Percentiles rank a stretch among this genome's conserved stretches.
These are phyloP conservation scores for Cucurbita moschata DNA, from an alignment of 306 rosid genomes.

Conservation along the genomic window DNA sequence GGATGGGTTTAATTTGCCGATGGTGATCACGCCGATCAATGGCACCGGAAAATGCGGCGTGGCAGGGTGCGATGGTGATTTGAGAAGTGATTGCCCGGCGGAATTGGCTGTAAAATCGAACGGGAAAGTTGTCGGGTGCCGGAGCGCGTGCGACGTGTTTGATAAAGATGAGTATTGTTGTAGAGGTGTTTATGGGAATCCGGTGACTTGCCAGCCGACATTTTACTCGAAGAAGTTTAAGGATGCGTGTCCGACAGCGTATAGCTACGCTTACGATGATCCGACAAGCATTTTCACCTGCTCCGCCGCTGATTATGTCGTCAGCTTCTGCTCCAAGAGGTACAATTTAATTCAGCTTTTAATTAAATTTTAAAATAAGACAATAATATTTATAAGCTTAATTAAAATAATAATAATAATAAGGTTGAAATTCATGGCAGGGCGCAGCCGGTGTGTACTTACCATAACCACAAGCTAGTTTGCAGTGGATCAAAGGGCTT, in stretches of 20 bases:
- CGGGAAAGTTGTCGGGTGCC: constrained; percentile 52
- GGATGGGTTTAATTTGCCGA: constrained; percentile 73
- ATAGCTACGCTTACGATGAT: constrained; percentile 89
- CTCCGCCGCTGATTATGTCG: constrained; percentile 45
- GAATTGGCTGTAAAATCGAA: constrained; percentile 36
- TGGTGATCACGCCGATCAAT: constrained; percentile 31
- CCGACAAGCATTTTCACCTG: constrained; percentile 71
- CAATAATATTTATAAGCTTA: too few species aligned
- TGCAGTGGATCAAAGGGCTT: constrained; percentile 54
- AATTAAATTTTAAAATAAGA: too few species aligned
- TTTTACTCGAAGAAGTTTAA: constrained; percentile 71
- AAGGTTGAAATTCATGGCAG: constrained; percentile 15
- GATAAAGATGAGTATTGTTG: constrained; percentile 78
- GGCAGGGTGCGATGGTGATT: constrained; percentile 60
- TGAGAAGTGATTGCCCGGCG: constrained; percentile 32
- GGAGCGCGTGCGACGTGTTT: constrained; percentile 88
- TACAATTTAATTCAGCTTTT: too few species aligned
- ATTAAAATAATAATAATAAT: too few species aligned
- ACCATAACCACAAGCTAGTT: constrained; percentile 36
- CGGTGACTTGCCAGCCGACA: constrained; percentile 49
- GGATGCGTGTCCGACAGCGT: constrained; percentile 64
- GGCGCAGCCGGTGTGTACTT: constrained; percentile 48
- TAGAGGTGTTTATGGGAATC: constrained; percentile 53
- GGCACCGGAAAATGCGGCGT: constrained; percentile 59
- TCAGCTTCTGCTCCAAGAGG: constrained; percentile 76